Evolutionary conservation across 2,329 filamentous ascomycete species (phyloP).

Genomic region (Cladorrhinum sp.): DNA sequence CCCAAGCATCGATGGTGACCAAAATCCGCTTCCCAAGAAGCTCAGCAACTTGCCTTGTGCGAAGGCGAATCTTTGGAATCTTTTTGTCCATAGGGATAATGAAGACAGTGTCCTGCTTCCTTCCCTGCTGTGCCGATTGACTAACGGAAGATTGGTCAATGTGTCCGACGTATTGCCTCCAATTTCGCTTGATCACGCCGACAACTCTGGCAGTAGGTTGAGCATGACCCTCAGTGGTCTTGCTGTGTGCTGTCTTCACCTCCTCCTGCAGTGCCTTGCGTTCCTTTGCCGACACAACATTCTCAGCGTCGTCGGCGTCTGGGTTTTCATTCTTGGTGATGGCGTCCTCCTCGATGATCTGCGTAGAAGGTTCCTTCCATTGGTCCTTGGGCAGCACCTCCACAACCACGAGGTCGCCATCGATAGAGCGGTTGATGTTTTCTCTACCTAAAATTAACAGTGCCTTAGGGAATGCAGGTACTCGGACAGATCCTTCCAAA

Average conservation of each 20-base stretch:
- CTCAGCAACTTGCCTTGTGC: slow-evolving; percentile 85
- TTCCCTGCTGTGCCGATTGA: slow-evolving; percentile 68
- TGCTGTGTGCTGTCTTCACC: slow-evolving; percentile 79
- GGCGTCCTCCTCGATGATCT: slow-evolving; percentile 91
- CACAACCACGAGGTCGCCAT: slow-evolving; percentile 89
- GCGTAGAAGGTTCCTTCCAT: slow-evolving; percentile 94
- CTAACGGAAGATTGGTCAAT: slow-evolving; percentile 84
- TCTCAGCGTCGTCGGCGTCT: slow-evolving; percentile 71
- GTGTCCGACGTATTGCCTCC: slow-evolving; percentile 96
- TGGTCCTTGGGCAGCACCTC: slow-evolving; percentile 91
- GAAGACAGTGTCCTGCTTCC: slow-evolving; percentile 89
- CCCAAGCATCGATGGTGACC: slow-evolving; percentile 93
- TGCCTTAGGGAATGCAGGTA: slow-evolving; percentile 84
- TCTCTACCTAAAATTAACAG: slow-evolving; percentile 87
- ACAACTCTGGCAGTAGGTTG: slow-evolving; percentile 92
- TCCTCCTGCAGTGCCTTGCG: slow-evolving; percentile 85
- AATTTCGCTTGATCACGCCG: slow-evolving; percentile 90
- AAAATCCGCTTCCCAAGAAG: slow-evolving; percentile 87
- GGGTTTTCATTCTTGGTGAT: slow-evolving; percentile 92
- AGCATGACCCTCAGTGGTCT: slow-evolving; percentile 69
- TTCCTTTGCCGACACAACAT: slow-evolving; percentile 85
- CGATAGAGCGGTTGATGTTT: slow-evolving; percentile 91
- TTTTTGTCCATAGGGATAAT: slow-evolving; percentile 97
- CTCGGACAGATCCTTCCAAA: slow-evolving; percentile 86
- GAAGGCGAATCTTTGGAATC: slow-evolving; percentile 90